These are phyloP conservation scores for Boletus vermiculosoides DNA, from an alignment of 768 basidiomycete species.

Conservation along the genomic window DNA sequence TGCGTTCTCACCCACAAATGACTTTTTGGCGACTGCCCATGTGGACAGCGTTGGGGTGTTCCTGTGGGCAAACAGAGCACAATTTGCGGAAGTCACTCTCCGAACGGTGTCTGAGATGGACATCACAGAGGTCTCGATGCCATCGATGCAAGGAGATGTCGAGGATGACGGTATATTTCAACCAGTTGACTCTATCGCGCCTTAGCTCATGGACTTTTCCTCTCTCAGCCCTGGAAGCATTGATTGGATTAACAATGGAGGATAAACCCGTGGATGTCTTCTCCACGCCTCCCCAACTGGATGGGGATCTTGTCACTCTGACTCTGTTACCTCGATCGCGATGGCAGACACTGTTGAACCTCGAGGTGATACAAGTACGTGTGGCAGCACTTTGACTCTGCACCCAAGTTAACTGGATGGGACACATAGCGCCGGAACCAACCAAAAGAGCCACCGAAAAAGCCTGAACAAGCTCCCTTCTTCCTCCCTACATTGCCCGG, in stretches of 20 bases:
- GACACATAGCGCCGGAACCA: conserved; percentile 82
- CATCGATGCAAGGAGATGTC: conserved; percentile 77
- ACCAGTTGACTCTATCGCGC: neutral
- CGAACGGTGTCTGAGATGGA: conserved; percentile 77
- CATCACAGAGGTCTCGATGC: conserved; percentile 65
- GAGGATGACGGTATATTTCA: conserved; percentile 74
- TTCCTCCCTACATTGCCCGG: conserved; percentile 93
- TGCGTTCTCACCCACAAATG: conserved; percentile 91
- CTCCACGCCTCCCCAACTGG: conserved; percentile 84
- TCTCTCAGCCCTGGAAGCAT: conserved; percentile 61
- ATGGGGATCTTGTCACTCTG: conserved; percentile 88
- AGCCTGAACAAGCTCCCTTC: conserved; percentile 94
- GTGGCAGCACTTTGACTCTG: neutral
- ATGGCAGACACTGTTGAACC: conserved; percentile 96
- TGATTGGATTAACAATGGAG: conserved; percentile 61
- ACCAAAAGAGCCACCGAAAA: conserved; percentile 93
- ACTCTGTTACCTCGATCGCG: conserved; percentile 87
- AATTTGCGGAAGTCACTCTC: conserved; percentile 84
- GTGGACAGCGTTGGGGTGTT: conserved; percentile 92
- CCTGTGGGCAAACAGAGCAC: conserved; percentile 98
- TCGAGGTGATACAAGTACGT: conserved; percentile 87
- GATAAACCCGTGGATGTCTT: conserved; percentile 68
- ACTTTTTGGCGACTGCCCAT: conserved; percentile 94
- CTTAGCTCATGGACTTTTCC: conserved; percentile 8
- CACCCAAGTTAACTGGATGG: neutral